Evolutionary conservation across 768 basidiomycete species (phyloP).

Genomic region (Suillus tomentosus): DNA sequence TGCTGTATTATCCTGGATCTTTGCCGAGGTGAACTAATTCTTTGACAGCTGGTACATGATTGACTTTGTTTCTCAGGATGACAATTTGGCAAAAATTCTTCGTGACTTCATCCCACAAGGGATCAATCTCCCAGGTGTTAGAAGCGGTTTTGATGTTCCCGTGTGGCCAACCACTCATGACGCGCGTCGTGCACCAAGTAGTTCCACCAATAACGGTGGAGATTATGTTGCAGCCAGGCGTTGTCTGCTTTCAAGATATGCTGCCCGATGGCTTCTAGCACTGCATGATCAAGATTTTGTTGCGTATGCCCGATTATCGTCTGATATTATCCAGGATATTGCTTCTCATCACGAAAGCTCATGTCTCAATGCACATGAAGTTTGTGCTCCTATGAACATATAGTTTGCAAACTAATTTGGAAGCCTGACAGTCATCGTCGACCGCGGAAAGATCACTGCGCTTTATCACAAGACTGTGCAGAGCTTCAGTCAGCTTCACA

Average conservation of each 20-base stretch:
- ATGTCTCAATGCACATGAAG: not conserved
- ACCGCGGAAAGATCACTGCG: slow-evolving; percentile 49
- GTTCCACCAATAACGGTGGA: slow-evolving; percentile 59
- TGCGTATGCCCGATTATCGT: slow-evolving; percentile 54
- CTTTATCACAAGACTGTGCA: slow-evolving; percentile 54
- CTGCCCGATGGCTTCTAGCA: slow-evolving; percentile 66
- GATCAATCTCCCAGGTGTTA: slow-evolving; percentile 64
- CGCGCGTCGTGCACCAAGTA: slow-evolving; percentile 36
- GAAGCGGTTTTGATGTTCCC: slow-evolving; percentile 40
- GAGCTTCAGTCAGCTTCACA: slow-evolving; percentile 55
- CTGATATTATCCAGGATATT: slow-evolving; percentile 52
- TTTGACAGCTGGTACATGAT: not conserved
- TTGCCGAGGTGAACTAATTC: slow-evolving; percentile 57
- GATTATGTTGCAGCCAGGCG: slow-evolving; percentile 68
- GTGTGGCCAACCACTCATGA: slow-evolving; percentile 55
- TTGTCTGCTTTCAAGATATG: slow-evolving; percentile 56
- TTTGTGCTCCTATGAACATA: not conserved
- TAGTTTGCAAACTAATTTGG: not conserved
- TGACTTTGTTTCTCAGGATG: slow-evolving; percentile 48
- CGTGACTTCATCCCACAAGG: slow-evolving; percentile 66
- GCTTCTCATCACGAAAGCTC: slow-evolving; percentile 24
- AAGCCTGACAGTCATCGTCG: not conserved
- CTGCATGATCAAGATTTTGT: slow-evolving; percentile 62
- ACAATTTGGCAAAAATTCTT: slow-evolving; percentile 63
- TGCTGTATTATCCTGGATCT: slow-evolving; percentile 66